Base-by-base conservation (phyloP, 2,329 filamentous ascomycete species). In the Nemania sp. region DNA sequence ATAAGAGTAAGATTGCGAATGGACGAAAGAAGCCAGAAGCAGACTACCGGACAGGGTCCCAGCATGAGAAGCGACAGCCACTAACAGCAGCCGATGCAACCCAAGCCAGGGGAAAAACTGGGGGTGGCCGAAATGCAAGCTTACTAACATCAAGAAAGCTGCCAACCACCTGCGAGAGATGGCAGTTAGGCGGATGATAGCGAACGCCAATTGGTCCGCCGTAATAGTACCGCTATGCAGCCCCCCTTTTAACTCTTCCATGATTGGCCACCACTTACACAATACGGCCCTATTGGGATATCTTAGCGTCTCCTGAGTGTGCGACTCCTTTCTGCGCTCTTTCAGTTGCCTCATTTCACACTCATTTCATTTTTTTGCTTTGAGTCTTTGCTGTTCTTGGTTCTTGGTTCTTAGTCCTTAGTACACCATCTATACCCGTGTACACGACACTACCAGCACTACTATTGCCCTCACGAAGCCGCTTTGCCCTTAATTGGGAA, bases 1-100 rank as follows among this genome's bases (percentile, higher is more conserved):
- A 63, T 62, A 61, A 60, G 57, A 54, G 41, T 66, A 57, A 67
- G 61, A 67, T 67, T 67, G 28, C 62, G 54, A 42, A 46, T 61
- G 41, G 54, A 56, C 59, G 42, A 60, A 65, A 63, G 52, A 47
- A 57, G 64, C 48, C 28, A 34, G 24, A 19, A 2, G 26, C 40
- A 28, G 44, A 28, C 3, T 34, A 24, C 22, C 14, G n/a, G 15
- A 52, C 52, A 53, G 44, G 56, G 57, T 42, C 46, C 33, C 36
- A 51, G 36, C 4, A 23, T 6, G 19, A 30, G 49, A 24, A 57
- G 51, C 48, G 15, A 39, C 39, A 58, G 40, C 64, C 63, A 66
- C 60, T 65, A 54, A 42, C 52, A 56, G 57, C 42, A 28, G 48
- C 39, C 40, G 48, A 46, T 54, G 51, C 51, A 40, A 49, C 44